phyloP scores from a whole-genome alignment of 805 yeast genomes.

The Yarrowia sp. region DNA sequence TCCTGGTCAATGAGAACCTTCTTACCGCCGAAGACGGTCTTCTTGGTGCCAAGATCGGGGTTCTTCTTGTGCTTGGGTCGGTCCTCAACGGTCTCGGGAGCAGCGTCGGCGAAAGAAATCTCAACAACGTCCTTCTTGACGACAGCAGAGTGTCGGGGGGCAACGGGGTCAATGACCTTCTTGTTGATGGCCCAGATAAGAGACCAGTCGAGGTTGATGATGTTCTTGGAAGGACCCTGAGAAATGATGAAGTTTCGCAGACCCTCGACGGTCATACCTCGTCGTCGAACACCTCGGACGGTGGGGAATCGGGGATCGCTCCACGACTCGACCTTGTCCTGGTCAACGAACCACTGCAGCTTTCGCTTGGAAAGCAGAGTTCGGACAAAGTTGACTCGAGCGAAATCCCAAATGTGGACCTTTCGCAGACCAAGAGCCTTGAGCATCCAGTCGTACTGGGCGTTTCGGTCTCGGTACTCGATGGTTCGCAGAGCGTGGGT shows the following conservation, averaged over 20 bases:
- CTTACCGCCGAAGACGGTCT: constrained; percentile 57
- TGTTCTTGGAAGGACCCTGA: constrained; percentile 97
- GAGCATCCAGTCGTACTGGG: constrained; percentile 96
- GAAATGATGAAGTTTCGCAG: constrained; percentile 86
- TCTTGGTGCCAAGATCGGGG: constrained; percentile 81
- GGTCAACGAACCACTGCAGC: constrained; percentile 98
- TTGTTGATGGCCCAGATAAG: constrained; percentile 97
- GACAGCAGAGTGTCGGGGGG: constrained; percentile 92
- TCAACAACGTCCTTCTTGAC: constrained; percentile 61
- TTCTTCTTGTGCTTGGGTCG: constrained; percentile 95
- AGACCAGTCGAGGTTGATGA: constrained; percentile 95
- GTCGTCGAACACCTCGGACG: constrained; percentile 97
- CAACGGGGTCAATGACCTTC: constrained; percentile 93
- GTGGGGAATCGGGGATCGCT: constrained; percentile 99
- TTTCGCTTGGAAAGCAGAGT: constrained; percentile 95
- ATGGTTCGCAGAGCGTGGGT: constrained; percentile 97
- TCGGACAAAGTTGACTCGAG: constrained; percentile 94
- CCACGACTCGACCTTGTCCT: constrained; percentile 84
- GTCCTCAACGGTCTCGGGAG: constrained; percentile 61
- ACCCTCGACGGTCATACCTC: constrained; percentile 99
- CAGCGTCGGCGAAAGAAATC: constrained; percentile 58
- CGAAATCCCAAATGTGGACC: constrained; percentile 97
- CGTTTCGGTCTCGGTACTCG: constrained; percentile 98
- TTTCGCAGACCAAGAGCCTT: constrained; percentile 76
- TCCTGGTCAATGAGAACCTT: constrained; percentile 77